Conservation (phyloP, 192 early-diverging fungal species). For the Glomus cerebriforme region DNA sequence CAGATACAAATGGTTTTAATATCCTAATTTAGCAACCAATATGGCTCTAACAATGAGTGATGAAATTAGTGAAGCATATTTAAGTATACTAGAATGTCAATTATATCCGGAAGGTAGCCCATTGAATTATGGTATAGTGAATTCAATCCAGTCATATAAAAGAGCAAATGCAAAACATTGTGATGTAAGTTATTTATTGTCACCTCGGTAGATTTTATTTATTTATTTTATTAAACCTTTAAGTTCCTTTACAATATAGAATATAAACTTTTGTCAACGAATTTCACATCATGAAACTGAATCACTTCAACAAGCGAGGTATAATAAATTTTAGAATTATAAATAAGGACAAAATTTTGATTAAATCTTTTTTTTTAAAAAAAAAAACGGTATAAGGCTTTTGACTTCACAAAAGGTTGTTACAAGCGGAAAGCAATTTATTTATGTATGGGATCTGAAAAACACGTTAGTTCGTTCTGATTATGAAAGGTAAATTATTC, state of each 20-base stretch:
- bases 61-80: not conserved
- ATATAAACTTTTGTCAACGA: not conserved
- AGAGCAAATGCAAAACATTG: not conserved
- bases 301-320: not conserved
- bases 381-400: not conserved
- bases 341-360: not conserved
- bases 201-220: not conserved
- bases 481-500: not conserved
- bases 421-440: not conserved
- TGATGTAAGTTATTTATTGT: not conserved
- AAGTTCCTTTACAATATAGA: not conserved
- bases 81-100: not conserved
- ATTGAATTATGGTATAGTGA: not conserved
- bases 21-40: not conserved
- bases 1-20: not conserved
- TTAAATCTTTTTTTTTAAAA: no score
- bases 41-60: not conserved
- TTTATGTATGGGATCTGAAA: constrained; percentile 5
- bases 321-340: not conserved
- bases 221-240: not conserved
- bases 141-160: not conserved
- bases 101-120: not conserved
- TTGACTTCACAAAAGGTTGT: not conserved
- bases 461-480: not conserved
- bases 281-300: not conserved